These are phyloP conservation scores for Tetracladium setigerum DNA, from an alignment of 495 filamentous ascomycete genomes.

Conservation along the genomic window DNA sequence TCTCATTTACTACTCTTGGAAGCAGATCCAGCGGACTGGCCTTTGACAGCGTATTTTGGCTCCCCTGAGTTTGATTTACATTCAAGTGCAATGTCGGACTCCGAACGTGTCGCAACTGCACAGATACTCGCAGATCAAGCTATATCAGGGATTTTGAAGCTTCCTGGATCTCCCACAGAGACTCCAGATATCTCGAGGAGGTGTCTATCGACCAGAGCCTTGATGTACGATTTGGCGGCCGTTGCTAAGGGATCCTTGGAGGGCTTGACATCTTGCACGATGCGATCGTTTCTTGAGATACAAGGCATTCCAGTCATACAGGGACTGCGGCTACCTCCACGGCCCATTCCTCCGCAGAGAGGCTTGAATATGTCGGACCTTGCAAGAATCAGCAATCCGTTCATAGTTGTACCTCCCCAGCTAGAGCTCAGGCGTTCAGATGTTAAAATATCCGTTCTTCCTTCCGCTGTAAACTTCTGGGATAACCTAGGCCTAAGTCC, in stretches of 20 bases:
- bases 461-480: constrained; percentile 81
- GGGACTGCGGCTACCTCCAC: constrained; percentile 35
- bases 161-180: constrained; percentile 8
- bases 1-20: constrained; percentile 32
- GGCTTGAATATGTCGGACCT: constrained; percentile 29
- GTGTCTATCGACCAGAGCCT: constrained; percentile 1
- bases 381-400: constrained; percentile 26
- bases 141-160: constrained; percentile 32
- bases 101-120: constrained; percentile 47
- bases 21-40: constrained; percentile 25
- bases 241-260: constrained; percentile 21
- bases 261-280: constrained; percentile 28
- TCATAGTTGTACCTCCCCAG: constrained; percentile 47
- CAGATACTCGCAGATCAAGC: constrained; percentile 58
- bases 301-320: constrained; percentile 43
- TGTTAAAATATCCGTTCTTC: constrained; percentile 65
- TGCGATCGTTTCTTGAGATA: constrained; percentile 41
- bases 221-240: constrained; percentile 14
- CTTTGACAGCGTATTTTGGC: constrained; percentile 40
- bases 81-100: constrained; percentile 30
- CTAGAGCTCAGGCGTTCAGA: constrained; percentile 72
- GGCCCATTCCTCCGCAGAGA: constrained; percentile 25
- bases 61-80: constrained; percentile 40
- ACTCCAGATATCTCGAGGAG: not conserved
- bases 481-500: constrained; percentile 81